Base-by-base conservation (phyloP, 208 protist genomes). In the Acanthamoeba castellanii region DNA sequence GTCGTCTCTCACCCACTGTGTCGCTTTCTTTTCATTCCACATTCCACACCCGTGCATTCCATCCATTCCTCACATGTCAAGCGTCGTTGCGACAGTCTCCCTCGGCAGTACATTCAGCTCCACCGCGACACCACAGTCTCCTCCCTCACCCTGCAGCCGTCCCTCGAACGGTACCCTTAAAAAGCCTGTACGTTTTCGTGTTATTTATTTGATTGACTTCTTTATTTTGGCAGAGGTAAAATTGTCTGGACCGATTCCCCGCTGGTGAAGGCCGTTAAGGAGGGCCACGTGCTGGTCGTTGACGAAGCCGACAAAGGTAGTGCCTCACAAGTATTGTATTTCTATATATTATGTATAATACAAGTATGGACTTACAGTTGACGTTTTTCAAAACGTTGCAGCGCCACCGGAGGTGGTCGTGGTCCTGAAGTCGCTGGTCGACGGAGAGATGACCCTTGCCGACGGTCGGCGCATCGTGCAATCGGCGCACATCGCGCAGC, bases 21-120 rank as follows among this genome's bases (percentile, higher is more conserved):
- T 76, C 70, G 3, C 13, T n/a, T 78, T 45, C 70, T 14, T 78
- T 78, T 45, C 37, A 57, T 20, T n/a, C 30, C 70, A 6, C 70
- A 42, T 70, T 70, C 8, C 61, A 30, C 61, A 3, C 27, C 27
- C 18, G 18, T 14, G 14, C 55, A 59, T 59, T 59, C 22, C 25
- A 64, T 64, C 3, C 16, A 11, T 18, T n/a, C 3, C 57, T 27
- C 57, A n/a, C 57, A 27, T 1, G 16, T 0, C 3, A 18, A 18
- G 57, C 57, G 1, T 18, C 14, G 6, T 34, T 30, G 6, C 11
- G 13, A 5, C 72, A 81, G 72, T 9, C 90, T 97, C 27, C 98
- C 98, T 18, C 97, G 99, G 8, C 98, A 99, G 96, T 99, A 99
- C 95, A 97, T 99, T 55, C 99, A 99, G 95, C 98, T 99, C 3